phyloP scores from a whole-genome alignment of 768 basidiomycete genomes.

The Hericium rajendrae region DNA sequence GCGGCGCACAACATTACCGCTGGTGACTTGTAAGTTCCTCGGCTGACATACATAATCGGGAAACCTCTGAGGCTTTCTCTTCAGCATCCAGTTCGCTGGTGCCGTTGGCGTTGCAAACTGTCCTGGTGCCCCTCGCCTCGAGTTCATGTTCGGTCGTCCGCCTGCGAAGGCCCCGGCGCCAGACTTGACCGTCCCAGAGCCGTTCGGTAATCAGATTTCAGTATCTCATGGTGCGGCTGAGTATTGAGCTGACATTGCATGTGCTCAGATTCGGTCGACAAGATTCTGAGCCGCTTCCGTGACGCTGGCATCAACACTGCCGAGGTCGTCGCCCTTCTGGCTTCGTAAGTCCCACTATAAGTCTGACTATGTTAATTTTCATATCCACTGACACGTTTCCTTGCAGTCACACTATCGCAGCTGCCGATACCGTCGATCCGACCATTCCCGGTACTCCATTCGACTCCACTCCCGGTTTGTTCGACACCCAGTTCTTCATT shows the following conservation, averaged over 20 bases:
- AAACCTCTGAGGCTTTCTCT: background rate
- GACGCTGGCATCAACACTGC: conserved; percentile 26
- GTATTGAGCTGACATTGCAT: background rate
- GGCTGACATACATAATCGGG: too few relatives aligned
- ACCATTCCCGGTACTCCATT: conserved; percentile 28
- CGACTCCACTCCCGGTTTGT: conserved; percentile 34
- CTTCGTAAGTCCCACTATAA: conserved; percentile 18
- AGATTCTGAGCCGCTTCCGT: conserved; percentile 22
- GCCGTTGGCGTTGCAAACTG: conserved; percentile 29
- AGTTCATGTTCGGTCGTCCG: conserved; percentile 30
- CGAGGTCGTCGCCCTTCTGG: conserved; percentile 27
- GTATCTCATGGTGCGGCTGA: background rate
- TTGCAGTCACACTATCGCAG: conserved; percentile 12
- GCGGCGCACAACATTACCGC: conserved; percentile 26
- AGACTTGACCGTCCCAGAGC: conserved; percentile 23
- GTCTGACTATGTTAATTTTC: background rate
- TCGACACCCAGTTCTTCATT: conserved; percentile 38
- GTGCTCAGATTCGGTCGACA: conserved; percentile 12
- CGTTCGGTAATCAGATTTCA: conserved; percentile 6
- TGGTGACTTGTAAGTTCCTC: conserved; percentile 36
- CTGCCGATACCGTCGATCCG: conserved; percentile 16
- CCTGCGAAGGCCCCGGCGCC: conserved; percentile 22
- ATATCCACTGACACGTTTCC: background rate
- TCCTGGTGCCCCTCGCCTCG: conserved; percentile 28
- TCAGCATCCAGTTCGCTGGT: conserved; percentile 26